Percentiles rank a stretch among this genome's conserved stretches.
phyloP scores from a whole-genome alignment of 2,329 filamentous ascomycete species.

The Pyrenophora tritici-repentis region DNA sequence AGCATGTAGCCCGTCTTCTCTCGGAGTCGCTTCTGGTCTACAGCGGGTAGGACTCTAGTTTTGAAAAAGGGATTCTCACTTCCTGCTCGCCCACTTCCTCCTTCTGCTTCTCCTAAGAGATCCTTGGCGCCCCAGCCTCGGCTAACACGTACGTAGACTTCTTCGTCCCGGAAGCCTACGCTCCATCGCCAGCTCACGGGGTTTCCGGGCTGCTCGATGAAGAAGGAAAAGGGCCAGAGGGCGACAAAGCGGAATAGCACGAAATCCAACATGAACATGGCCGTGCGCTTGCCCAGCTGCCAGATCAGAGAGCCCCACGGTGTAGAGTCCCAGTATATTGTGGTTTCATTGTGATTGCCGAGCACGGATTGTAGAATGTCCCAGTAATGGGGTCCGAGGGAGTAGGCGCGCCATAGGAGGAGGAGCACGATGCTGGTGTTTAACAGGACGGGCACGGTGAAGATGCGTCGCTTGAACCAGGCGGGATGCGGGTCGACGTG shows the following conservation, averaged over 20 bases:
- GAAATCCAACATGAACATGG: constrained; percentile 77
- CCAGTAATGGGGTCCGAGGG: constrained; percentile 74
- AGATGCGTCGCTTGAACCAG: constrained; percentile 80
- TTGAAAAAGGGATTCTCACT: constrained; percentile 62
- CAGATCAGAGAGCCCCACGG: constrained; percentile 62
- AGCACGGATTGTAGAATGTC: constrained; percentile 67
- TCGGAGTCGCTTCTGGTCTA: constrained; percentile 67
- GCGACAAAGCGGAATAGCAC: constrained; percentile 51
- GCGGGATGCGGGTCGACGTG: constrained; percentile 76
- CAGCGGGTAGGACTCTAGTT: constrained; percentile 68
- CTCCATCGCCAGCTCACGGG: constrained; percentile 74
- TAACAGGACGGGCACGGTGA: constrained; percentile 76
- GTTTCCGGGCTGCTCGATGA: constrained; percentile 65
- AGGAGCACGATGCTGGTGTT: constrained; percentile 70
- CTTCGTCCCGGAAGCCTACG: constrained; percentile 76
- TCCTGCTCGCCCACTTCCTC: constrained; percentile 54
- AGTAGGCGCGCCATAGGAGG: constrained; percentile 70
- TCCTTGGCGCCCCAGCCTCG: constrained; percentile 71
- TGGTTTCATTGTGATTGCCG: constrained; percentile 69
- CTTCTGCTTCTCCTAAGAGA: constrained; percentile 54
- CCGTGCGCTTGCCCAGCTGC: constrained; percentile 64
- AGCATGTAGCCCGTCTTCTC: constrained; percentile 87
- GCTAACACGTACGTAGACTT: constrained; percentile 81
- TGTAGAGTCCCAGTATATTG: constrained; percentile 61
- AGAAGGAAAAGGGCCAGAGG: constrained; percentile 56